Conservation (phyloP, 805 yeast genomes). For the Candida caryicola region DNA sequence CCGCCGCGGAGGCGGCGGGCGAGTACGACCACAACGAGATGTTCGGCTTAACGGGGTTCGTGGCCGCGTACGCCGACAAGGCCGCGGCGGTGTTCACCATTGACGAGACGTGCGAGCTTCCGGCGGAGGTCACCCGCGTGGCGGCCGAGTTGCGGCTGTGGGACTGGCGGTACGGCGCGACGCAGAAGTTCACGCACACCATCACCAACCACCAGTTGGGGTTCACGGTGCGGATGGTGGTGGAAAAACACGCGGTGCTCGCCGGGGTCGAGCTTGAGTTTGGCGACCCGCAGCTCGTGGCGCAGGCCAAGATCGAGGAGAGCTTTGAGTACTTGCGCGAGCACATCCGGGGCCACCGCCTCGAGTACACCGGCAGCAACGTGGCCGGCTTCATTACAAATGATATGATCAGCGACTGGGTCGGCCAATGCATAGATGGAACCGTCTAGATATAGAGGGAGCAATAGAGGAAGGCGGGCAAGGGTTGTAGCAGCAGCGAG, state of each 20-base stretch:
- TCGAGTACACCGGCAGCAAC: constrained; percentile 39
- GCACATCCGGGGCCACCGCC: constrained; percentile 14
- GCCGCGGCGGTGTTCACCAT: constrained; percentile 16
- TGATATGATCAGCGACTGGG: constrained; percentile 44
- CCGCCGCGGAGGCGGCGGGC: constrained; percentile 14
- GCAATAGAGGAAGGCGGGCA: neutral
- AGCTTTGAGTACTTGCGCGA: constrained; percentile 36
- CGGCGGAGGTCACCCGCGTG: constrained; percentile 38
- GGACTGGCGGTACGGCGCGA: constrained; percentile 73
- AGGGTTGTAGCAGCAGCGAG: neutral
- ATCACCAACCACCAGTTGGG: constrained; percentile 34
- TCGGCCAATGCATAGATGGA: constrained; percentile 47
- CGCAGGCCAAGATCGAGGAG: constrained; percentile 12
- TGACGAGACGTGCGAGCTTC: constrained; percentile 27
- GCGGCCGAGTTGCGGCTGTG: constrained; percentile 49
- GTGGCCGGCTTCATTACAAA: constrained; percentile 45
- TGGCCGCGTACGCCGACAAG: constrained; percentile 14
- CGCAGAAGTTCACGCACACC: constrained; percentile 68
- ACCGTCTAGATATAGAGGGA: constrained; percentile 21
- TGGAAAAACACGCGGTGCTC: constrained; percentile 44
- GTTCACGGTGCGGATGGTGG: constrained; percentile 35
- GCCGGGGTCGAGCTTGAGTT: constrained; percentile 19
- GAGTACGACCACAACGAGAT: constrained; percentile 28
- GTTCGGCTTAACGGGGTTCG: constrained; percentile 33
- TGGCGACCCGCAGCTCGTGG: neutral